These are phyloP conservation scores for Raffaelea ambrosiae DNA, from an alignment of 2,329 filamentous ascomycete genomes.

Conservation along the genomic window DNA sequence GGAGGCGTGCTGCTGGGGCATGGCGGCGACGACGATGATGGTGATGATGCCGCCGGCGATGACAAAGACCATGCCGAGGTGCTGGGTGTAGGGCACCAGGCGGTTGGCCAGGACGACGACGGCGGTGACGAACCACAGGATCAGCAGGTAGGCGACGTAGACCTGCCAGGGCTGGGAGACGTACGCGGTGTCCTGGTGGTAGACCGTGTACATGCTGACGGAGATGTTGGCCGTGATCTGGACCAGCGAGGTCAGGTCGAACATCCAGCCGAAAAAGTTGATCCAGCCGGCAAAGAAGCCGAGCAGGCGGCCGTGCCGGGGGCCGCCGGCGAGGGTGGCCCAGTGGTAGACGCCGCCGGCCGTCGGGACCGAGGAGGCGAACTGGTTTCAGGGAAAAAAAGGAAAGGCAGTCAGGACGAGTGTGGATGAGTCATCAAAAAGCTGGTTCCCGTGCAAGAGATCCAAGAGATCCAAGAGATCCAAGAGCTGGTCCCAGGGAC, in stretches of 20 bases:
- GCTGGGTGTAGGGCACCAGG: slow-evolving; percentile 43
- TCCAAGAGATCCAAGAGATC: background rate
- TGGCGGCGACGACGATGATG: slow-evolving; percentile 38
- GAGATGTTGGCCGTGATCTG: slow-evolving; percentile 51
- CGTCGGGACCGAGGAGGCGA: slow-evolving; percentile 54
- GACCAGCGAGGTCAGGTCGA: slow-evolving; percentile 50
- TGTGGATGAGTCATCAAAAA: no score
- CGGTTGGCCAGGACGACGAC: slow-evolving; percentile 50
- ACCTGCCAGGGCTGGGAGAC: slow-evolving; percentile 46
- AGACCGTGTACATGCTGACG: slow-evolving; percentile 52
- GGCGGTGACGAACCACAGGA: slow-evolving; percentile 43
- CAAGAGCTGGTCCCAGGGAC: background rate
- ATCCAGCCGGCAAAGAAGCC: slow-evolving; percentile 62
- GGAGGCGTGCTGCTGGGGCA: slow-evolving; percentile 43
- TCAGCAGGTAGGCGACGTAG: slow-evolving; percentile 48
- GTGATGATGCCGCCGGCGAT: slow-evolving; percentile 42
- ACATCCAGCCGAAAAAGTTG: slow-evolving; percentile 54
- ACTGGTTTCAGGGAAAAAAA: slow-evolving; percentile 23
- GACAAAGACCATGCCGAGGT: slow-evolving; percentile 46
- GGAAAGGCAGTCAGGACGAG: background rate
- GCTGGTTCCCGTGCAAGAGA: no score
- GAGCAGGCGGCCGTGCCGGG: slow-evolving; percentile 49
- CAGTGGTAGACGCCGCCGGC: slow-evolving; percentile 60
- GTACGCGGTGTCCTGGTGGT: slow-evolving; percentile 42
- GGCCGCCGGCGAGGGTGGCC: slow-evolving; percentile 57